phyloP scores from a whole-genome alignment of 2,329 filamentous ascomycete genomes.

The Epichloe sibirici region DNA sequence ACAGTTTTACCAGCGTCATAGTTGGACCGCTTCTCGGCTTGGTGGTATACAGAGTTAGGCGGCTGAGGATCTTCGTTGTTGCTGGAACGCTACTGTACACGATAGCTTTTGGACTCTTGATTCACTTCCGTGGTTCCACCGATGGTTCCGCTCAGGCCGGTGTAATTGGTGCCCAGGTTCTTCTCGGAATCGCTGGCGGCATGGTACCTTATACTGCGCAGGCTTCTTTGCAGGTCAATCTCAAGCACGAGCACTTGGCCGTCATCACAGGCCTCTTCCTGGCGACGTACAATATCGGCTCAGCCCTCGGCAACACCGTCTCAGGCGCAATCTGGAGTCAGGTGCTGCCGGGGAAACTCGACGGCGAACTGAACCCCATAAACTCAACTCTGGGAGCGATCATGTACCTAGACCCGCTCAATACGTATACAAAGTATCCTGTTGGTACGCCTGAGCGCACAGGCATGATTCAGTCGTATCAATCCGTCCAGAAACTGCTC shows the following conservation, averaged over 20 bases:
- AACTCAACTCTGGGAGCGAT: constrained; percentile 37
- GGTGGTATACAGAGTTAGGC: constrained; percentile 34
- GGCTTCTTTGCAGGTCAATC: constrained; percentile 45
- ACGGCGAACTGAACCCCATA: constrained; percentile 28
- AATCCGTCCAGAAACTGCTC: constrained; percentile 33
- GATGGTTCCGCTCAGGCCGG: constrained; percentile 37
- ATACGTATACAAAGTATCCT: constrained; percentile 40
- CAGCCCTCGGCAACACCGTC: constrained; percentile 44
- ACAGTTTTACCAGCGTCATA: constrained; percentile 36
- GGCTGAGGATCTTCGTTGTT: constrained; percentile 40
- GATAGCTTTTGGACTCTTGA: constrained; percentile 42
- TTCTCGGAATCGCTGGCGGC: constrained; percentile 46
- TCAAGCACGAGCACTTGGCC: constrained; percentile 42
- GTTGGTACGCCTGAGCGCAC: constrained; percentile 35
- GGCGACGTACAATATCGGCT: constrained; percentile 45
- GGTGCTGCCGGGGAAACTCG: constrained; percentile 38
- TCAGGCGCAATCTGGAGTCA: constrained; percentile 50
- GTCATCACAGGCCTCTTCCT: constrained; percentile 42
- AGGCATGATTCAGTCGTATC: constrained; percentile 43
- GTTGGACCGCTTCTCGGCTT: constrained; percentile 34
- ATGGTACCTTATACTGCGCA: constrained; percentile 46
- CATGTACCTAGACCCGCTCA: constrained; percentile 45
- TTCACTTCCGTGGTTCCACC: constrained; percentile 36
- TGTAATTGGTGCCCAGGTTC: constrained; percentile 47
- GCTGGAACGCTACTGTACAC: constrained; percentile 43